Base-by-base conservation (phyloP, 257 asterid genomes). In the Solanum gracilifrons region DNA sequence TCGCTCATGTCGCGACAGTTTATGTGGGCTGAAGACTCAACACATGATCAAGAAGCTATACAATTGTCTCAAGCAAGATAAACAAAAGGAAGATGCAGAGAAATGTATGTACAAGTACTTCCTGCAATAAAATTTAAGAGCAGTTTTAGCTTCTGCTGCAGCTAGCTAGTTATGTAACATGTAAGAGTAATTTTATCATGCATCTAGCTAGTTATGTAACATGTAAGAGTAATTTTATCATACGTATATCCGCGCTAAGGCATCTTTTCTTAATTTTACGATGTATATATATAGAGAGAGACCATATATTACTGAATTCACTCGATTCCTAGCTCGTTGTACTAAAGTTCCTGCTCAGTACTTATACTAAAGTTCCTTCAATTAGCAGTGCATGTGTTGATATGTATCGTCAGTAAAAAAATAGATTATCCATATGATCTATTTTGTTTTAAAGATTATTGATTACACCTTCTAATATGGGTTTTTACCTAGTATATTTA, bases 31-130 rank as follows among this genome's bases (percentile, higher is more conserved):
- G 94, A 96, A 83, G 97, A 95, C 86, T 93, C 97, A 77, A 89
- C 93, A 71, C 93, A 90, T 83, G 96, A 93, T 84, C 99, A 96
- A 90, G 91, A 94, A 91, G 98, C 98, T 77, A 92, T 95, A 85
- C 95, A 96, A 60, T 88, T 96, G 88, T 95, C 99, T 62, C 98
- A 94, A 89, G 94, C 99, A 64, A 92, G 98, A 89, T 95, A 92
- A 69, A 18, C 69, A 3, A 85, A 51, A 74, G 1, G 60, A 48
- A 58, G 66, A 41, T 9, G 36, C 25, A 62, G 41, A 66, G 23
- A 41, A 20, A 46, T 43, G 37, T 23, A 75, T 11, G 29, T 27
- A 20, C 1, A 68, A 72, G 13, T 32, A 85, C 82, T 7, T 46
- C 23, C 58, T 25, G 41, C 43, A 41, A 69, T 82, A 29, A 48